Evolutionary conservation across 768 basidiomycete genomes (phyloP), one percentile per base, ranked within the genome.

Genomic region (Neoboletus subvelutipes): DNA sequence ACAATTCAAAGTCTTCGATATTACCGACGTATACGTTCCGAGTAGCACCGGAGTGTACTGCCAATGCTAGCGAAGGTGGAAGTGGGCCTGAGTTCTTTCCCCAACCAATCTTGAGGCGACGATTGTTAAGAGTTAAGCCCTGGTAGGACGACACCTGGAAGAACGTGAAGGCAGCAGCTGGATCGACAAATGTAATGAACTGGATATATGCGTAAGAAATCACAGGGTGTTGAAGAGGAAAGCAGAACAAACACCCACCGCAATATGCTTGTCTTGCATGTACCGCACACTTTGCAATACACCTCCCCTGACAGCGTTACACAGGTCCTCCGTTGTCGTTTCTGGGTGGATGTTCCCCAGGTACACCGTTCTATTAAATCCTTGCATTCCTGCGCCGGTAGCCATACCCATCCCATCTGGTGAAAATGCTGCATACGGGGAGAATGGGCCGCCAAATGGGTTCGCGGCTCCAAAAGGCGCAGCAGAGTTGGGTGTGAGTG

Each of bases 151-250:
- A 94, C 37, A 93, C 87, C 67, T 96, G 91, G 83, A 85, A 94
- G 80, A 99, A 98, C 11, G 90, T 90, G 67, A 92, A 88, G 2
- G 97, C 95, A 50, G 92, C 91, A 0, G 88, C 86, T 12, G 94
- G 90, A 68, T 98, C 94, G 62, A 98, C 87, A 69, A 99, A 98
- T 6, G 94, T 96, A 52, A 98, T 90, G 62, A 98, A 99, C 91
- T 94, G 58, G 3, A 49, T 18, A 43, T 36, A 52, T 49, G 33
- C 18, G 15, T 42, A 49, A 59, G 57, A 60, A 39, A 54, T 22
- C 49, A 61, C 43, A 1, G 10, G 9, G 5, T 22, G 8, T 24
- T 15, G 12, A 41, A 29, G 15, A 12, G 22, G 37, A 55, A 57
- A 41, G 50, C 40, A 34, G 42, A 45, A 58, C 42, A 29, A 45